Evolutionary conservation across 2,329 filamentous ascomycete species (phyloP).

Genomic region (Aspergillus chevalieri): DNA sequence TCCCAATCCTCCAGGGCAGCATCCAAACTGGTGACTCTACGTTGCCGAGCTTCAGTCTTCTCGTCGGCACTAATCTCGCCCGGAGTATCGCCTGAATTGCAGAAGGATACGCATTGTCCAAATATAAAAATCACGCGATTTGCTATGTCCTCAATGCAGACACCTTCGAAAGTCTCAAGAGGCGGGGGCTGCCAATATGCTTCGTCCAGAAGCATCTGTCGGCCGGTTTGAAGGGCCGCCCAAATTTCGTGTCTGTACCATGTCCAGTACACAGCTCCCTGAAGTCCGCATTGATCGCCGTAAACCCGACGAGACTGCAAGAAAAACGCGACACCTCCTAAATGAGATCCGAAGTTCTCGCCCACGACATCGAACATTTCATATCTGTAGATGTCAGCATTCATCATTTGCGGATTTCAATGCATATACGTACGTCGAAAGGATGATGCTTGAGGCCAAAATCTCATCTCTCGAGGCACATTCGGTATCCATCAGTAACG

Average conservation of each 20-base stretch:
- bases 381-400: not conserved
- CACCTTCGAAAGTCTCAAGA: not conserved
- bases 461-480: constrained; percentile 1
- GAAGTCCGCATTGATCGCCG: constrained; percentile 1
- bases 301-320: constrained; percentile 1
- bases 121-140: constrained; percentile 1
- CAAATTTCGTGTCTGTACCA: constrained; percentile 6
- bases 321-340: constrained; percentile 1
- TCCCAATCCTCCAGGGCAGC: constrained; percentile 2
- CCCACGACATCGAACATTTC: constrained; percentile 3
- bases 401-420: too few species aligned
- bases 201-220: constrained; percentile 3
- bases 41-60: not conserved
- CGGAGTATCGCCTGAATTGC: too few species aligned
- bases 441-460: constrained; percentile 3
- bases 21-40: not conserved
- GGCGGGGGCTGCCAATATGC: constrained; percentile 1
- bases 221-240: constrained; percentile 2
- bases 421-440: not conserved
- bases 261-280: constrained; percentile 3
- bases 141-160: constrained; percentile 3
- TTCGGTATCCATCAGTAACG: not conserved
- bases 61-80: not conserved
- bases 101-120: constrained; percentile 2
- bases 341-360: constrained; percentile 4